Conservation (phyloP, 2,329 filamentous ascomycete genomes). For the Endoconidiophora polonica region DNA sequence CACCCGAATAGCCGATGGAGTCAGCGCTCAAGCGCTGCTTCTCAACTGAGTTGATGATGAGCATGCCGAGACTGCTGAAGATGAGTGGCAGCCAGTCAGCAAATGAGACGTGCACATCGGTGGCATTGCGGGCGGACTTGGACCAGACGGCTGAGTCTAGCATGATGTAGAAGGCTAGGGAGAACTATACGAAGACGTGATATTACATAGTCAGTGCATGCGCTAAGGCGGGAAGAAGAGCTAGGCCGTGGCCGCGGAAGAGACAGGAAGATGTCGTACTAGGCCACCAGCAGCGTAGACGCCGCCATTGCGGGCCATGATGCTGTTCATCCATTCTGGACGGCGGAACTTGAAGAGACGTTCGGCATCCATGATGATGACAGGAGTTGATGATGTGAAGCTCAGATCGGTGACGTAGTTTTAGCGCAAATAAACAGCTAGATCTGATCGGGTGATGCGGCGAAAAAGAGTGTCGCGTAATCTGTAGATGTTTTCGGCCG, state of each 20-base stretch:
- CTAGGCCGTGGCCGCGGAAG: not conserved
- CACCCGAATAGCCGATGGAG: constrained; percentile 44
- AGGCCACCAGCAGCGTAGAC: constrained; percentile 46
- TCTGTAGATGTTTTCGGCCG: constrained; percentile 3
- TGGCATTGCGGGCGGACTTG: constrained; percentile 41
- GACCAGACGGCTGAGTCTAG: constrained; percentile 53
- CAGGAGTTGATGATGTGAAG: not conserved
- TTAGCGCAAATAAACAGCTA: not conserved
- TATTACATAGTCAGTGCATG: not conserved
- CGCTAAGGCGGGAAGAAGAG: not conserved
- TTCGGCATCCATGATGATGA: constrained; percentile 39
- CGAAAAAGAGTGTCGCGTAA: not conserved
- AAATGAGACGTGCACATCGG: constrained; percentile 44
- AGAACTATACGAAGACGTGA: constrained; percentile 31
- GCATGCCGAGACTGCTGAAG: constrained; percentile 50
- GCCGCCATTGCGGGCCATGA: constrained; percentile 45
- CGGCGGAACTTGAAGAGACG: constrained; percentile 50
- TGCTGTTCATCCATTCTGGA: constrained; percentile 51
- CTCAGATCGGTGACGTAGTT: not conserved
- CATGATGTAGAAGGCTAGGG: constrained; percentile 51
- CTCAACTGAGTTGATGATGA: constrained; percentile 55
- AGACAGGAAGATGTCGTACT: constrained; percentile 27
- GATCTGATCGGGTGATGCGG: not conserved
- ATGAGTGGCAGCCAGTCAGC: constrained; percentile 55
- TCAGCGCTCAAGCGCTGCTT: constrained; percentile 48